Conservation (phyloP, 2,329 filamentous ascomycete species). For the Ceratocystis papillata region DNA sequence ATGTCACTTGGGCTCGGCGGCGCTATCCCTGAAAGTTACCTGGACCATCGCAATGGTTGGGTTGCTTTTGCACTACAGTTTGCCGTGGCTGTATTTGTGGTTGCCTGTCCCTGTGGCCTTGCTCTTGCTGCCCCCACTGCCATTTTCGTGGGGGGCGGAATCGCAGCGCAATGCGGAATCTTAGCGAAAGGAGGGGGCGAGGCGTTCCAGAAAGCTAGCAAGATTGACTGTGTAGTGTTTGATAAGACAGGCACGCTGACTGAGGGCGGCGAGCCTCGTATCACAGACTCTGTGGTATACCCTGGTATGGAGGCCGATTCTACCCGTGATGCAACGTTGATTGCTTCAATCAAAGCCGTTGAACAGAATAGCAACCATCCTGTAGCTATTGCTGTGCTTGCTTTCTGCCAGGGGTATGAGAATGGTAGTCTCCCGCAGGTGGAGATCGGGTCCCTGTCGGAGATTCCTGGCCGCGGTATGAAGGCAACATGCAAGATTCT, state of each 20-base stretch:
- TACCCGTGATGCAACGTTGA: conserved; percentile 28
- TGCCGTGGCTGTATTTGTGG: conserved; percentile 76
- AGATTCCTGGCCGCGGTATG: conserved; percentile 62
- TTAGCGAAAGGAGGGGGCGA: conserved; percentile 75
- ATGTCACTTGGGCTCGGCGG: conserved; percentile 51
- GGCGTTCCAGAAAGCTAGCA: conserved; percentile 74
- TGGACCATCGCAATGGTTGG: conserved; percentile 52
- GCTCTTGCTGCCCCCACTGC: conserved; percentile 78
- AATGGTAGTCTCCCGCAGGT: conserved; percentile 26
- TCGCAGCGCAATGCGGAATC: conserved; percentile 70
- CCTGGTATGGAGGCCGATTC: conserved; percentile 28
- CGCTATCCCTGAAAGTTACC: conserved; percentile 45
- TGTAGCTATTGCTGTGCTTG: conserved; percentile 58
- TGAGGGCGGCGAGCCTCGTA: conserved; percentile 56
- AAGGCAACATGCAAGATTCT: conserved; percentile 36
- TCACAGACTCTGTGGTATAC: conserved; percentile 46
- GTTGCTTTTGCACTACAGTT: conserved; percentile 67
- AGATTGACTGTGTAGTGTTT: conserved; percentile 68
- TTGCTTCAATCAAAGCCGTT: conserved; percentile 48
- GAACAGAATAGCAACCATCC: conserved; percentile 67
- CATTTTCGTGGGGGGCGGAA: conserved; percentile 68
- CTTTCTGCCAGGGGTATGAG: conserved; percentile 42
- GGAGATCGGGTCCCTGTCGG: conserved; percentile 42
- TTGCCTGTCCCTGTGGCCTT: conserved; percentile 75
- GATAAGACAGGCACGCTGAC: conserved; percentile 84